These are phyloP conservation scores for Ulmus americana DNA, from an alignment of 331 rosid species.

Conservation along the genomic window DNA sequence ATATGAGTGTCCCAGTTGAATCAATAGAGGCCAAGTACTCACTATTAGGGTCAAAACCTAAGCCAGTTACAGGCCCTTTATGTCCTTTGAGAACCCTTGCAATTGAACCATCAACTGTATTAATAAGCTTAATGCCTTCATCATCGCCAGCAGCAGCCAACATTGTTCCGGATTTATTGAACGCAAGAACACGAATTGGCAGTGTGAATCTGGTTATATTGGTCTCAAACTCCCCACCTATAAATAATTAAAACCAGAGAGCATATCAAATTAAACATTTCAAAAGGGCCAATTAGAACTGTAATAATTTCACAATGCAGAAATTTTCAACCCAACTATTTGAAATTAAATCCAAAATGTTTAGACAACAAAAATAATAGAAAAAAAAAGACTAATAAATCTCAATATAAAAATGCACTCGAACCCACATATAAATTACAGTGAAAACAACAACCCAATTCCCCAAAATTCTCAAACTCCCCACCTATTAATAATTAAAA, in stretches of 20 bases:
- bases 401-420: no score
- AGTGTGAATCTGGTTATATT: conserved; percentile 85
- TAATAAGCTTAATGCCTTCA: conserved; percentile 86
- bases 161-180: conserved; percentile 80
- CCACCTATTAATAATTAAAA: no score
- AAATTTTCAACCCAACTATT: no score
- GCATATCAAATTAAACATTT: background rate
- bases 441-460: no score
- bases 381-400: no score
- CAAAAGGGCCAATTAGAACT: background rate
- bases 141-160: conserved; percentile 97
- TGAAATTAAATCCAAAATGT: no score
- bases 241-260: conserved; percentile 11
- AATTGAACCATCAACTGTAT: conserved; percentile 83
- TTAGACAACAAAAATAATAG: no score
- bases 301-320: no score
- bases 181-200: conserved; percentile 75
- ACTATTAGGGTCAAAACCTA: conserved; percentile 78
- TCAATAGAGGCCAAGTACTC: conserved; percentile 86
- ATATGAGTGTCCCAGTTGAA: conserved; percentile 64
- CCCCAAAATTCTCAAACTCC: no score
- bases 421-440: no score
- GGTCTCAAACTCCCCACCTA: conserved; percentile 89
- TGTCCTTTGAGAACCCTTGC: conserved; percentile 96
- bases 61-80: conserved; percentile 67